These are phyloP conservation scores for Termitomyces titanicus DNA, from an alignment of 768 basidiomycete species.

Conservation along the genomic window DNA sequence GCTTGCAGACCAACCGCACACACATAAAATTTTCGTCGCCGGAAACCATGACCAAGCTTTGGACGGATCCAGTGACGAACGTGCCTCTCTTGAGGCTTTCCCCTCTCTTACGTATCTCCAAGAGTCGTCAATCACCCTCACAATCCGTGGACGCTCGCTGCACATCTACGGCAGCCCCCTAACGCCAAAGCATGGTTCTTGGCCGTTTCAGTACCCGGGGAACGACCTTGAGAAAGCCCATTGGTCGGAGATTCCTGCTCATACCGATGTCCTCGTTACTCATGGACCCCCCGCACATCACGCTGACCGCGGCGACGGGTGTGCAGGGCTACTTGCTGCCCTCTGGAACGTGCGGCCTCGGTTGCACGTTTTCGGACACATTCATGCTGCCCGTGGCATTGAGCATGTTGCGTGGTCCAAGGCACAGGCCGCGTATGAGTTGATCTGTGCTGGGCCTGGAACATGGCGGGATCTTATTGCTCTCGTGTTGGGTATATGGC, in stretches of 20 bases:
- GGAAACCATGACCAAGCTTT: slow-evolving; percentile 40
- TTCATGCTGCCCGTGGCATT: slow-evolving; percentile 33
- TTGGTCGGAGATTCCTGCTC: slow-evolving; percentile 27
- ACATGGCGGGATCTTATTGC: slow-evolving; percentile 13
- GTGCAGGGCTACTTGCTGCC: slow-evolving; percentile 26
- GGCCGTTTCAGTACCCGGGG: slow-evolving; percentile 35
- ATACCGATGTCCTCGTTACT: slow-evolving; percentile 38
- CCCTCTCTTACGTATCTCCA: slow-evolving; percentile 35
- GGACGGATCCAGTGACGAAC: slow-evolving; percentile 10
- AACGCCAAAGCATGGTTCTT: slow-evolving; percentile 32
- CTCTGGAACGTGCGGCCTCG: slow-evolving; percentile 31
- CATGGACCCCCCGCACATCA: slow-evolving; percentile 38
- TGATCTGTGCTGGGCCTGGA: slow-evolving; percentile 16
- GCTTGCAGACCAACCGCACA: slow-evolving; percentile 28
- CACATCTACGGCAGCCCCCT: slow-evolving; percentile 35
- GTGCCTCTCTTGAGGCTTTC: slow-evolving; percentile 13
- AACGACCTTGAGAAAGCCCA: slow-evolving; percentile 1
- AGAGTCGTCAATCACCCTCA: slow-evolving; percentile 24
- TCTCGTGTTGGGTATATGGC: slow-evolving; percentile 12
- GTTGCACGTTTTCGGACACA: slow-evolving; percentile 40
- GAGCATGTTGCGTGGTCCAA: slow-evolving; percentile 28
- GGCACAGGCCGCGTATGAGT: slow-evolving; percentile 26
- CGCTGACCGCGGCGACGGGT: slow-evolving; percentile 28
- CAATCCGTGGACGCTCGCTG: slow-evolving; percentile 26
- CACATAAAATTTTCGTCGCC: slow-evolving; percentile 37